Conservation (phyloP, 78 protist genomes). For the Chrysochromulina parva region DNA sequence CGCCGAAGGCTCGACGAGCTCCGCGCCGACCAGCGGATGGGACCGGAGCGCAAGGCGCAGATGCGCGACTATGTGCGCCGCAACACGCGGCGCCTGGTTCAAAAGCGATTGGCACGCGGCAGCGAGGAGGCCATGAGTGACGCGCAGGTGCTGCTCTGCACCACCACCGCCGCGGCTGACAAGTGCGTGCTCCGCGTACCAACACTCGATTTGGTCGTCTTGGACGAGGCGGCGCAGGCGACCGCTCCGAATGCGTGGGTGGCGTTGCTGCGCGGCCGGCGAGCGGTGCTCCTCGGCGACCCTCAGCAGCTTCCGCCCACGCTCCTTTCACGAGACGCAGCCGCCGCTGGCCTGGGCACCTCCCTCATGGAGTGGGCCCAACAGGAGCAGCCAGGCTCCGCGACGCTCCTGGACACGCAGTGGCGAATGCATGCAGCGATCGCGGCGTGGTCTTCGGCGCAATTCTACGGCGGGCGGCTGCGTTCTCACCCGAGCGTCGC, state of each 20-base stretch:
- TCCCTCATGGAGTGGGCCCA: conserved; percentile 43
- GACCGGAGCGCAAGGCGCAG: too few species aligned
- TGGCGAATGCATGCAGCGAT: conserved; percentile 83
- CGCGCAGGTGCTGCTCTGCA: background rate
- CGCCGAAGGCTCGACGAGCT: background rate
- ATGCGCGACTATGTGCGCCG: background rate
- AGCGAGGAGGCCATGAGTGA: background rate
- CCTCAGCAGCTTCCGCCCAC: background rate
- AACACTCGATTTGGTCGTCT: conserved; percentile 21
- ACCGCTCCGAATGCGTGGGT: conserved; percentile 81
- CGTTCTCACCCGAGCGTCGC: conserved; percentile 61
- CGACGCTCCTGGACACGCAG: conserved; percentile 63
- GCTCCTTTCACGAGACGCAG: background rate
- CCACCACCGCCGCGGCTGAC: background rate
- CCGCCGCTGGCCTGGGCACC: background rate
- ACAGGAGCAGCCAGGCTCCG: background rate
- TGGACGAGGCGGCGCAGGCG: conserved; percentile 78
- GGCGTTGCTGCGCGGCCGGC: conserved; percentile 56
- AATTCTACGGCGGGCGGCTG: conserved; percentile 66
- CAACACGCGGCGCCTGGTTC: background rate
- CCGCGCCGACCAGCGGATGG: background rate
- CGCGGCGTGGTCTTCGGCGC: conserved; percentile 58
- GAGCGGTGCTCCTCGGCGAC: conserved; percentile 22
- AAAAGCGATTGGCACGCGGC: background rate
- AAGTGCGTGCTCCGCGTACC: background rate